phyloP scores from a whole-genome alignment of 2,329 filamentous ascomycete species.

The Lecanosticta acicola region DNA sequence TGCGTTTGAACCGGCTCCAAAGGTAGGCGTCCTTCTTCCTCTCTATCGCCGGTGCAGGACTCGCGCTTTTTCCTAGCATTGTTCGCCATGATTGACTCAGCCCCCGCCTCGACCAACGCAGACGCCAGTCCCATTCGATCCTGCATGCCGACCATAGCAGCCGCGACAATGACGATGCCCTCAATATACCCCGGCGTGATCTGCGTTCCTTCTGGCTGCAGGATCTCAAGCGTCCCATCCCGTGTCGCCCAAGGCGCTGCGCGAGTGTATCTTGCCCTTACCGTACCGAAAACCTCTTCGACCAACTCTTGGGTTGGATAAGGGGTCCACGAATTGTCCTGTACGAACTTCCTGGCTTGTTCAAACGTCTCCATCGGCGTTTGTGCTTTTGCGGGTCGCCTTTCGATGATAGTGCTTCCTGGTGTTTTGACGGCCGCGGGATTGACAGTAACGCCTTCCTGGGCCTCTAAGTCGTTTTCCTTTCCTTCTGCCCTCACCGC shows the following conservation, averaged over 20 bases:
- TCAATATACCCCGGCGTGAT: not conserved
- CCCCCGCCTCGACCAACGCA: not conserved
- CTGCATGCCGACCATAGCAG: constrained; percentile 4
- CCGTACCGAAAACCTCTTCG: not conserved
- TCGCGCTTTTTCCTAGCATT: not conserved
- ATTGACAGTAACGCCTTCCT: too few species aligned
- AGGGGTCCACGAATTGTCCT: constrained; percentile 2
- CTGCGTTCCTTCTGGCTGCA: not conserved
- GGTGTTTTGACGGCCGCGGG: too few species aligned
- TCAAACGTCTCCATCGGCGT: not conserved
- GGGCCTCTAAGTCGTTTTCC: too few species aligned
- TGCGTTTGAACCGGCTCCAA: not conserved
- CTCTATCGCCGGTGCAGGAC: not conserved
- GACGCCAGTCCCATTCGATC: constrained; percentile 2
- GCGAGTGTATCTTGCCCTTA: constrained; percentile 3
- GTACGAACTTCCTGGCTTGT: not conserved
- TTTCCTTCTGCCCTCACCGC: too few species aligned
- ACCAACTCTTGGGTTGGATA: constrained; percentile 3
- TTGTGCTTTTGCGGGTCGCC: not conserved
- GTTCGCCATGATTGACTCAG: not conserved
- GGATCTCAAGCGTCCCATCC: not conserved
- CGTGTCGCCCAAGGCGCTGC: constrained; percentile 4
- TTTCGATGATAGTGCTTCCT: too few species aligned
- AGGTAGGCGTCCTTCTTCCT: not conserved
- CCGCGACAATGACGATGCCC: not conserved